These are phyloP conservation scores for Fremontodendron californicum DNA, from an alignment of 345 rosid species.

Conservation along the genomic window DNA sequence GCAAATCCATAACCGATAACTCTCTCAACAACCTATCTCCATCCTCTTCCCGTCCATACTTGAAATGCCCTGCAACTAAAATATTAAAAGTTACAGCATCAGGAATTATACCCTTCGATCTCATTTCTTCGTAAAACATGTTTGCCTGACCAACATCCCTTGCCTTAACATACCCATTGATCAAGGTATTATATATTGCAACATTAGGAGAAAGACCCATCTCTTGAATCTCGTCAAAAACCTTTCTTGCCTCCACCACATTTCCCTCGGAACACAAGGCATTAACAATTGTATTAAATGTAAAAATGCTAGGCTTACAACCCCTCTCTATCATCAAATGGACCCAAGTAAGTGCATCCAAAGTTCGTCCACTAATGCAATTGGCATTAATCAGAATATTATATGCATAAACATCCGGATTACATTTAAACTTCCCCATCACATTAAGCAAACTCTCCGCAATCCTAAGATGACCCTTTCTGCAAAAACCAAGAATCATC, in stretches of 20 bases:
- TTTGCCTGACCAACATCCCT: slow-evolving; percentile 52
- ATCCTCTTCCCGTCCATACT: slow-evolving; percentile 51
- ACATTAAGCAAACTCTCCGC: slow-evolving; percentile 56
- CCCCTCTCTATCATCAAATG: slow-evolving; percentile 53
- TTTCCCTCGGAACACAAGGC: slow-evolving; percentile 62
- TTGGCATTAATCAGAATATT: slow-evolving; percentile 60
- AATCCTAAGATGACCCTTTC: slow-evolving; percentile 34
- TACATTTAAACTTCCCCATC: slow-evolving; percentile 50
- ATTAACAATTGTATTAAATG: slow-evolving; percentile 47
- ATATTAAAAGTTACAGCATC: slow-evolving; percentile 65
- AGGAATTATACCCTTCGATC: slow-evolving; percentile 44
- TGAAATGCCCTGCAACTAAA: slow-evolving; percentile 57
- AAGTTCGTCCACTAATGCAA: slow-evolving; percentile 40
- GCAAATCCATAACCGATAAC: slow-evolving; percentile 25
- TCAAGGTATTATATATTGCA: slow-evolving; percentile 49
- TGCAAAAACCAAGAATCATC: slow-evolving; percentile 63
- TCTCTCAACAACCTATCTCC: slow-evolving; percentile 49
- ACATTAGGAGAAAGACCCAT: slow-evolving; percentile 43
- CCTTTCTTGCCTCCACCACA: slow-evolving; percentile 42
- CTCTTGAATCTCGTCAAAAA: slow-evolving; percentile 46
- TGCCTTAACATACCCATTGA: slow-evolving; percentile 68
- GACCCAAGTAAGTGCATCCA: slow-evolving; percentile 42
- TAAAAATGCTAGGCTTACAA: slow-evolving; percentile 44
- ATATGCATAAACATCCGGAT: slow-evolving; percentile 53
- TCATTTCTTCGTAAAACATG: slow-evolving; percentile 56